A percentile compares a stretch with the other conserved stretches of the same genome.
phyloP scores from a whole-genome alignment of 2,329 filamentous ascomycete genomes.

The Aspergillus flavus region DNA sequence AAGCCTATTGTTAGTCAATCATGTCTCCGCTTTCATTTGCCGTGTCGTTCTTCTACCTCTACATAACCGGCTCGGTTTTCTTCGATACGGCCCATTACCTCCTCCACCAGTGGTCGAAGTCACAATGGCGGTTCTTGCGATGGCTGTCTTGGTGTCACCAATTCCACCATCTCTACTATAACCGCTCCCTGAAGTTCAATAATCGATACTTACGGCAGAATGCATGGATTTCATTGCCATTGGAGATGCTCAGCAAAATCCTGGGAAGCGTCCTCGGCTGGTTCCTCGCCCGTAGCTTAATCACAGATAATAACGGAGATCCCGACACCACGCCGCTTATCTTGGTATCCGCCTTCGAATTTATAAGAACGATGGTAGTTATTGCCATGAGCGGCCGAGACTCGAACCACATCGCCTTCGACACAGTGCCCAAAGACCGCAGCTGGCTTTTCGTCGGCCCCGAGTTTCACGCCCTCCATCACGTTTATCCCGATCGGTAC shows the following conservation, averaged over 20 bases:
- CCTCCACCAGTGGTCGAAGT: slow-evolving; percentile 20
- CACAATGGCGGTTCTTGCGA: slow-evolving; percentile 16
- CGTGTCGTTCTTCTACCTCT: slow-evolving; percentile 15
- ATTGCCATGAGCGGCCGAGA: slow-evolving; percentile 17
- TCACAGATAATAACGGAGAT: neutral
- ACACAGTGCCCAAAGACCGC: slow-evolving; percentile 19
- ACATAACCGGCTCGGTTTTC: slow-evolving; percentile 20
- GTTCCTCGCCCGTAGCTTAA: neutral
- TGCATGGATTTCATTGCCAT: slow-evolving; percentile 18
- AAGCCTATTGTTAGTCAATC: neutral
- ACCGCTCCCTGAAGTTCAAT: slow-evolving; percentile 20
- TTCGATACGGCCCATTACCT: slow-evolving; percentile 22
- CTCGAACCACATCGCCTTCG: slow-evolving; percentile 21
- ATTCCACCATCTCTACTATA: slow-evolving; percentile 26
- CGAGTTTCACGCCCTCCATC: slow-evolving; percentile 22
- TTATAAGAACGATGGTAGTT: slow-evolving; percentile 12
- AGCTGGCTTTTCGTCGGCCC: slow-evolving; percentile 22
- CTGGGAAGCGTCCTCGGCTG: slow-evolving; percentile 17
- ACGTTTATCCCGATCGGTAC: slow-evolving; percentile 22
- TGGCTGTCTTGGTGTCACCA: slow-evolving; percentile 19
- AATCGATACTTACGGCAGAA: slow-evolving; percentile 17
- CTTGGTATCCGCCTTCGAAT: neutral
- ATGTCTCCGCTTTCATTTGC: slow-evolving; percentile 7
- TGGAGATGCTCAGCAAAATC: slow-evolving; percentile 17
- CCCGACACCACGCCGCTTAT: neutral